Evolutionary conservation across 352 stramenopile genomes (phyloP).

Genomic region (Thalassiosira mediterranea): DNA sequence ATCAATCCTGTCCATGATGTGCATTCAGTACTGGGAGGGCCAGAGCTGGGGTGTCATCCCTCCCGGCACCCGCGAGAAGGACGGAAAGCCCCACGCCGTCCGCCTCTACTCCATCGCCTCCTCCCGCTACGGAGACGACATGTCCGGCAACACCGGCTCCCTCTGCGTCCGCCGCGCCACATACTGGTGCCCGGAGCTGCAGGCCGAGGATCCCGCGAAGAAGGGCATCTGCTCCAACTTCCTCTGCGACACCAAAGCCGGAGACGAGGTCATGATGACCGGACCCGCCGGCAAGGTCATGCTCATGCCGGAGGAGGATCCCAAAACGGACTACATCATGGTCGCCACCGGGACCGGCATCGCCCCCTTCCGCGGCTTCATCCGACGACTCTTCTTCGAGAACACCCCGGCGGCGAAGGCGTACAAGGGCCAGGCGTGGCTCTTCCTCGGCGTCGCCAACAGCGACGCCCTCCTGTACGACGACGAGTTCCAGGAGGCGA

Average conservation of each 20-base stretch:
- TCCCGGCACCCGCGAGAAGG: constrained; percentile 86
- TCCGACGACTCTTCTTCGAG: constrained; percentile 89
- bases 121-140: constrained; percentile 88
- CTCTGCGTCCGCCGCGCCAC: constrained; percentile 88
- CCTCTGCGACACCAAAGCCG: constrained; percentile 86
- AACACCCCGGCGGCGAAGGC: constrained; percentile 83
- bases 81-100: constrained; percentile 88
- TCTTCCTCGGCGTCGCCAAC: constrained; percentile 90
- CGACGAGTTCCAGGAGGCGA: constrained; percentile 87
- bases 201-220: constrained; percentile 87
- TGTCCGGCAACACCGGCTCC: constrained; percentile 87
- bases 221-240: constrained; percentile 91
- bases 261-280: constrained; percentile 85
- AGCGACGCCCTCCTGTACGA: constrained; percentile 88
- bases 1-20: too few species aligned
- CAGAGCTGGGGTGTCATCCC: constrained; percentile 90
- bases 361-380: constrained; percentile 88
- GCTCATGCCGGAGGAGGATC: constrained; percentile 88
- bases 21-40: constrained; percentile 71
- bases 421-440: constrained; percentile 89
- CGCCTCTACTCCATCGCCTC: constrained; percentile 90
- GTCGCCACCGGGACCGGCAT: constrained; percentile 90
- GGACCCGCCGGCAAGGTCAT: constrained; percentile 89
- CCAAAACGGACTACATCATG: constrained; percentile 89
- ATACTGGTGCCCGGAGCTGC: constrained; percentile 87